Conservation (phyloP, 306 rosid species). For the Coriaria nepalensis region DNA sequence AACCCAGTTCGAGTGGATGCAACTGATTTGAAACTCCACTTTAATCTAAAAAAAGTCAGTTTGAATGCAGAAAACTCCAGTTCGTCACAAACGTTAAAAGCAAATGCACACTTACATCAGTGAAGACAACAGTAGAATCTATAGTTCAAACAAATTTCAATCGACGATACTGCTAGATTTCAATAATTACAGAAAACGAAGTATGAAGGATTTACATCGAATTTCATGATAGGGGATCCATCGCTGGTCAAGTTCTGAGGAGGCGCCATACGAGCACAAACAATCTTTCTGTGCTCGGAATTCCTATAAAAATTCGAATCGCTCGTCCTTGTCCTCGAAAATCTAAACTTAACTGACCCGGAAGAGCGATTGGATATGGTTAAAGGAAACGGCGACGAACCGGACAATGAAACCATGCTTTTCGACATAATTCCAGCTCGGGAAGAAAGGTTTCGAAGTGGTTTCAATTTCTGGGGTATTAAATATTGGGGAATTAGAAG, state of each 20-base stretch:
- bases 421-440: neutral
- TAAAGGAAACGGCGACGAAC: slow-evolving; percentile 31
- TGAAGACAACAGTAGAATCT: too few species aligned
- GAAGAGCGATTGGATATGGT: slow-evolving; percentile 20
- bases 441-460: too few species aligned
- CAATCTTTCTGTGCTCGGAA: slow-evolving; percentile 28
- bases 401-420: slow-evolving; percentile 47
- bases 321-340: slow-evolving; percentile 10
- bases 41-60: too few species aligned
- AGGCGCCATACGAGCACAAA: slow-evolving; percentile 80
- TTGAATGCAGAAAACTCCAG: too few species aligned
- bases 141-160: neutral
- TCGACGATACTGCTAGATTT: neutral
- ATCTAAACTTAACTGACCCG: slow-evolving; percentile 22
- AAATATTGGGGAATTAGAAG: too few species aligned
- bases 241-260: slow-evolving; percentile 44
- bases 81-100: too few species aligned
- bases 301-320: slow-evolving; percentile 14
- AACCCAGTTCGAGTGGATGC: too few species aligned
- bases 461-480: too few species aligned
- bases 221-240: slow-evolving; percentile 40
- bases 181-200: neutral
- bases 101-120: too few species aligned
- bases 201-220: slow-evolving; percentile 31
- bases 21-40: too few species aligned